Evolutionary conservation across 2,329 filamentous ascomycete species (phyloP), one percentile per base, ranked within the genome.

Genomic region (Fusarium sp.): DNA sequence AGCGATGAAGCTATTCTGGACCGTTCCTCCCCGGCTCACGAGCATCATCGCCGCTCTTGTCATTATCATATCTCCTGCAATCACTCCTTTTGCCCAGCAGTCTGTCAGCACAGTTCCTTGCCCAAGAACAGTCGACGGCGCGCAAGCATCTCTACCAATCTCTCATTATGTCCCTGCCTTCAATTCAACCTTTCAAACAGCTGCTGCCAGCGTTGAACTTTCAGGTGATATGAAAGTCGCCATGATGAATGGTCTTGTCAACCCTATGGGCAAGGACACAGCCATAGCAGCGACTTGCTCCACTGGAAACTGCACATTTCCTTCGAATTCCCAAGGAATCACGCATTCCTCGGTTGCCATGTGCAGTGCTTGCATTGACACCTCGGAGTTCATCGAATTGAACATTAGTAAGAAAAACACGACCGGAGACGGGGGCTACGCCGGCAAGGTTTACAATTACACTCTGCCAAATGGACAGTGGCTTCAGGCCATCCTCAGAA

Each of bases 31-130:
- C 8, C 31, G 41, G 0, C 26, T 58, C 15, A 26, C 14, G 3
- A 65, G 30, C 15, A 58, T 65, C 0, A 11, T 58, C 13, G 63
- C 63, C 0, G 63, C 63, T 1, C 33, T 65, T 14, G 35, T 65
- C 3, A 45, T 65, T 0, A 65, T 65, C 2, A 7, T 65, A 30
- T 65, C 63, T 10, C 63, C 61, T 1, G 61, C 63, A 3, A 65
- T 65, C 11, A 62, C 60, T 3, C 63, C 63, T 3, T 65, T 65
- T 6, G 44, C 63, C 2, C 63, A 65, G 26, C 63, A 65, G 30
- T 51, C 63, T 14, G 61, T 65, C 15, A 57, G 30, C 16, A 50
- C 35, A 5, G 16, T 65, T 3, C 42, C 60, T 10, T 65, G 63
- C 16, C 4, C n/a, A 7, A 42, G 61, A 10, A 22, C 33, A 42